Base-by-base conservation (phyloP, 2,329 filamentous ascomycete species). In the Nemania bipapillata region DNA sequence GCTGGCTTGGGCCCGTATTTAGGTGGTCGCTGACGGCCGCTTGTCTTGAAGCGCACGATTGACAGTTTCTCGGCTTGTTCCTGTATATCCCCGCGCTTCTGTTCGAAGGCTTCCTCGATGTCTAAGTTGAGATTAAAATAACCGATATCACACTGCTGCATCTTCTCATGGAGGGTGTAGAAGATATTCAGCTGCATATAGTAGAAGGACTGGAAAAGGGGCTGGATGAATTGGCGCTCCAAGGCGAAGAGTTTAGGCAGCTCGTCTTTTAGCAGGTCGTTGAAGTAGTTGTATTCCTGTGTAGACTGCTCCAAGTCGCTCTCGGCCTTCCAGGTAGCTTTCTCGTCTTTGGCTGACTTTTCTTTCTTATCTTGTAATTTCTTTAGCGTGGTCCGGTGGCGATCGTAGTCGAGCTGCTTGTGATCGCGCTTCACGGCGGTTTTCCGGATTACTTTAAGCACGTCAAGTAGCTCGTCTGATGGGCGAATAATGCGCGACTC, bases 171-270 rank as follows among this genome's bases (percentile, higher is more conserved):
- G 62, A 99, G 86, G 0, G 96, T 99, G 82, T 99, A 99, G 81
- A 98, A 99, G 73, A 99, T 93, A 81, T 99, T 99, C 73, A 99
- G 88, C 81, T 99, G 96, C 96, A 99, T 99, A 85, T 98, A 99
- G 83, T 99, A 99, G 84, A 99, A 99, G 9, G 93, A 97, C 80
- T 98, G 96, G 86, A 99, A 99, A 7, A 99, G 88, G 2, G 96
- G 96, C 74, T 93, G 91, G 80, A 99, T 99, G 80, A 99, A 98
- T 80, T 98, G 92, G 72, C 91, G 89, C 81, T 99, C 96, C 20
- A 99, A 88, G 7, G 84, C 81, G 81, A 99, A 99, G 11, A 99
- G 87, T 80, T 94, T 93, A 30, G 96, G 96, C 71, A 99, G 85
- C 82, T 99, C 96, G 20, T 96, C 93, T 83, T 99, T 99, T 70